A percentile compares a stretch with the other conserved stretches of the same genome.
Evolutionary conservation across 139 green algal species (phyloP).

Genomic region (Chara braunii): DNA sequence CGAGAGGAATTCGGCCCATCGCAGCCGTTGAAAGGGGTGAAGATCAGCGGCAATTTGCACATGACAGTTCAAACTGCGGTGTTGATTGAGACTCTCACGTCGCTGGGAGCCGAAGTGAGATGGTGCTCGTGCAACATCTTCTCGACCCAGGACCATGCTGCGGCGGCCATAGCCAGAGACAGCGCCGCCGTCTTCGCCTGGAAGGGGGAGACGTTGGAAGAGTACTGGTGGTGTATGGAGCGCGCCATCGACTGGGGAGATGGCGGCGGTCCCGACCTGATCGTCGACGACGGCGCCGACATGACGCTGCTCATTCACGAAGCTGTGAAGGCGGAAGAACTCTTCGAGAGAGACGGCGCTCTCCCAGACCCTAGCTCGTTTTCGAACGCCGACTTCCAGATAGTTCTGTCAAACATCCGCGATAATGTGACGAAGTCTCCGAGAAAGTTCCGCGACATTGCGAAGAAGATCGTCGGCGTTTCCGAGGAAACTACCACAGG

Average conservation of each 20-base stretch:
- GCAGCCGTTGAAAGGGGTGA: conserved; percentile 83
- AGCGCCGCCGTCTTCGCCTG: conserved; percentile 89
- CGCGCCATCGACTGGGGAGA: conserved; percentile 72
- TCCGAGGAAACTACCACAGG: conserved; percentile 98
- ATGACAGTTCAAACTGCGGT: conserved; percentile 98
- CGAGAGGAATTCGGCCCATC: conserved; percentile 80
- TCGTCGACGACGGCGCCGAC: conserved; percentile 96
- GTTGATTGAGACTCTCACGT: conserved; percentile 93
- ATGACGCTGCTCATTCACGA: conserved; percentile 94
- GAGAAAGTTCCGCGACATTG: conserved; percentile 70
- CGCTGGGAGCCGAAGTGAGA: conserved; percentile 84
- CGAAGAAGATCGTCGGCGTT: conserved; percentile 74
- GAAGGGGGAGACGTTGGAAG: conserved; percentile 98
- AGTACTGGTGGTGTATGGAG: conserved; percentile 99
- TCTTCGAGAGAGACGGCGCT: conserved; percentile 80
- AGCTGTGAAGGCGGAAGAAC: conserved; percentile 82
- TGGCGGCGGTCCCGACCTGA: conserved; percentile 73
- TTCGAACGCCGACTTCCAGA: conserved; percentile 95
- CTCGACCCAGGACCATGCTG: conserved; percentile 94
- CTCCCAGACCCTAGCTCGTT: conserved; percentile 82
- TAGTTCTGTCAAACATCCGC: conserved; percentile 83
- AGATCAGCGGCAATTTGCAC: conserved; percentile 91
- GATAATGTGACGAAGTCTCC: conserved; percentile 59
- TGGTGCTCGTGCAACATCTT: conserved; percentile 99
- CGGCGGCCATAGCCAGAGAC: conserved; percentile 88